Base-by-base conservation (phyloP, 2,329 filamentous ascomycete genomes). In the Dothideomycetidae sp. region DNA sequence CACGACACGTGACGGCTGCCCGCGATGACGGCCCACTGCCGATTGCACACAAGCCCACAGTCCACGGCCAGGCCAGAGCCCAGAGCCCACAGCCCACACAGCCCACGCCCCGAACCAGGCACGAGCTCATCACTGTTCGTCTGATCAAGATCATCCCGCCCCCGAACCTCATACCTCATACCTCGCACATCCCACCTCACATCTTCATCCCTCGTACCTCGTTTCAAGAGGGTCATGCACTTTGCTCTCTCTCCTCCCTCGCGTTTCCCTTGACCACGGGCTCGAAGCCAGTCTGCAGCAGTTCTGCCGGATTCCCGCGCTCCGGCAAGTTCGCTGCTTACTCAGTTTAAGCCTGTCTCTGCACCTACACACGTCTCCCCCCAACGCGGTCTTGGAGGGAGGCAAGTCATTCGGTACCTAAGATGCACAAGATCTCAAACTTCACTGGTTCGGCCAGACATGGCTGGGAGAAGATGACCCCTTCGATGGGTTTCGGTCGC, bases 381-480 rank as follows among this genome's bases (percentile, higher is more conserved):
- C 31, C 39, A 31, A 31, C 37, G 29, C 28, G 30, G 51, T 21
- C 28, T 38, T 29, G 28, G 36, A 33, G 36, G 29, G 29, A 30
- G 33, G 36, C 26, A 30, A 38, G 17, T 16, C 10, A 18, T 28
- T 19, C 31, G 28, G 19, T 16, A 16, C 29, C 28, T 10, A 33
- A 16, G 55, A 78, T 77, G 73, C 73, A 77, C 62, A 76, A 75
- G 60, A 75, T 78, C 55, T 70, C 70, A 53, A 75, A 75, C 62
- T 75, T 77, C 57, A 76, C 72, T 50, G 72, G 72, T 58, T 64
- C 67, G 53, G 72, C 73, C 58, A 69, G 73, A 52, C 71, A 75
- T 70, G 73, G 73, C 56, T 75, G 72, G 71, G 73, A 76, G 58
- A 67, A 71, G 54, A 75, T 78, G 70, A 71, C 71, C 50, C 73